Evolutionary conservation across 345 rosid species (phyloP).

Genomic region (Eutrema yunnanense): DNA sequence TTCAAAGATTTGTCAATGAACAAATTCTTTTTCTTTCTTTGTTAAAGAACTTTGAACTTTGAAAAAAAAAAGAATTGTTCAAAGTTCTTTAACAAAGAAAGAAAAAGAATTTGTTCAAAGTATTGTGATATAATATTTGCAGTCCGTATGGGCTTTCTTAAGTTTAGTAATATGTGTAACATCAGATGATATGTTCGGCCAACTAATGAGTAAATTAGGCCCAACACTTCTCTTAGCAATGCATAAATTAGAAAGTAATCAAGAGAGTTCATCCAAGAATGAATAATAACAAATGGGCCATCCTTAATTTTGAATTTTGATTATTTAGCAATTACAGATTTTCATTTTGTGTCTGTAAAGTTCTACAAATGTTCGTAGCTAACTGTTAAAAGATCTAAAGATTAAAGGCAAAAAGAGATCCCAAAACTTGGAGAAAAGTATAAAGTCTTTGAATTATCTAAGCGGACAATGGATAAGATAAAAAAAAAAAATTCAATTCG

Average conservation of each 20-base stretch:
- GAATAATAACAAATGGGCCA: background rate
- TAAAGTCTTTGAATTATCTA: background rate
- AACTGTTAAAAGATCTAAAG: constrained; percentile 7
- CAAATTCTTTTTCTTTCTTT: too few relatives aligned
- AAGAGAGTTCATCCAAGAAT: background rate
- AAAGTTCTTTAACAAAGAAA: background rate
- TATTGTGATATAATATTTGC: background rate
- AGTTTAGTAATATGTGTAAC: background rate
- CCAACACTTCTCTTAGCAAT: background rate
- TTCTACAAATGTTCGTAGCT: background rate
- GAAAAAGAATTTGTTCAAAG: too few relatives aligned
- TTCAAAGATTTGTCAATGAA: background rate
- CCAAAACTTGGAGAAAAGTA: background rate
- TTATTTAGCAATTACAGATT: background rate
- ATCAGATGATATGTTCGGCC: background rate
- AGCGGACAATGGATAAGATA: background rate
- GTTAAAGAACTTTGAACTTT: too few relatives aligned
- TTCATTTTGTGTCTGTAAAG: background rate
- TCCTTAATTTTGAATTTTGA: background rate
- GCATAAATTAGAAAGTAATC: background rate
- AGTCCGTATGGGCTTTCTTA: background rate
- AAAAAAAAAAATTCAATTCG: background rate
- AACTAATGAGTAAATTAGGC: background rate
- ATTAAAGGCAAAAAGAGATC: constrained; percentile 1
- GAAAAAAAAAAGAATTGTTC: background rate